These are phyloP conservation scores for Ceriops zippeliana DNA, from an alignment of 345 rosid species.

Conservation along the genomic window DNA sequence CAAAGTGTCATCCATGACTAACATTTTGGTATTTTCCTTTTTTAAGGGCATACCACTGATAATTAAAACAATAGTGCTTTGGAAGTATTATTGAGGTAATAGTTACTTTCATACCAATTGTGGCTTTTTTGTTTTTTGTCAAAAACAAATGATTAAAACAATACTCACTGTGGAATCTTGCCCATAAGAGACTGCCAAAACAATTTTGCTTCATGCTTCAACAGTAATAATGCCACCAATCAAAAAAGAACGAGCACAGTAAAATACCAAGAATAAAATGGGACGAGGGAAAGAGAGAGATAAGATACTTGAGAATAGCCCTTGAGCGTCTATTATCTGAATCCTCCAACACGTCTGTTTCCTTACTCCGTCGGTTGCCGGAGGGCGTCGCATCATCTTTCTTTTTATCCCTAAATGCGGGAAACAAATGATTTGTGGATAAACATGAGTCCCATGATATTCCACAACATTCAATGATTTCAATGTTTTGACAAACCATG, in stretches of 20 bases:
- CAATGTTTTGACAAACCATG: no score
- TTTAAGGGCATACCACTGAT: no score
- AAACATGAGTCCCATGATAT: neutral
- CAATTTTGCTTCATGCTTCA: neutral
- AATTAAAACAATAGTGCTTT: no score
- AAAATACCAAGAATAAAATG: neutral
- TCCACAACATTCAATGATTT: no score
- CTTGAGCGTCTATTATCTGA: neutral
- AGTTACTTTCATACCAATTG: no score
- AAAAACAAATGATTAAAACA: no score
- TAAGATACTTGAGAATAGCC: slow-evolving; percentile 11
- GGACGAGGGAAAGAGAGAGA: neutral
- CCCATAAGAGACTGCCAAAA: no score
- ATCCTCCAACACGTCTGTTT: neutral
- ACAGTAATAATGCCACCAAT: neutral
- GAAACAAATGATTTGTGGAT: neutral
- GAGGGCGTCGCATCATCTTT: neutral
- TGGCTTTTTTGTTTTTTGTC: no score
- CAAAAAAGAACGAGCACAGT: neutral
- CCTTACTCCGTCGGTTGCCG: neutral
- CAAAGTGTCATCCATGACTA: no score
- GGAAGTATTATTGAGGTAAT: no score
- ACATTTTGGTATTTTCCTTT: no score
- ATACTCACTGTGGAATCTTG: no score
- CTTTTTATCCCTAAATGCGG: neutral